Evolutionary conservation across 306 rosid species (phyloP), one percentile per base, ranked within the genome.

Genomic region (Medicago ruthenica): DNA sequence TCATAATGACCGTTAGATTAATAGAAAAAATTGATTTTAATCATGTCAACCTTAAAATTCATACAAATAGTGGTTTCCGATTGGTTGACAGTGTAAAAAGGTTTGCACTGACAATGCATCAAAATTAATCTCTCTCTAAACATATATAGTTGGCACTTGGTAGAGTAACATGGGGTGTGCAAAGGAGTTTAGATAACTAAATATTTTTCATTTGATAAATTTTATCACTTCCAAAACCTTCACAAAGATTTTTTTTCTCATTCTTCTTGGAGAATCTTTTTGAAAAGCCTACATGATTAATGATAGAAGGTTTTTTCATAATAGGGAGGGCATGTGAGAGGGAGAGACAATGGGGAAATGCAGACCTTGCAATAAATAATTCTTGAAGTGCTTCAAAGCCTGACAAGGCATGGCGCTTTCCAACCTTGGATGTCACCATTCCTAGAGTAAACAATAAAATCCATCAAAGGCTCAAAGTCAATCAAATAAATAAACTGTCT

Each of bases 371-470:
- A 62, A 90, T 74, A 79, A 96, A 96, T 54, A 96, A 81, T 76
- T 96, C 98, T 84, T 84, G 86, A 70, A 96, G 85, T 4, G 97
- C 92, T 87, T 96, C 98, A 62, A 96, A 96, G 45, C 97, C 99
- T 34, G 93, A 86, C 70, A 96, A 82, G 40, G 98, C 98, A 59
- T 92, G 97, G 70, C 98, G 91, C 87, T 96, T 96, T 24, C 99
- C 99, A 64, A 92, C 99, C 87, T 96, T 96, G 37, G 98, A 90
- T 34, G 99, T 84, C 65, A 96, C 98, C 99, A 96, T 92, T 78
- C 98, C 99, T 96, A 80, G 66, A 72, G 53, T 51, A 57, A 87
- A 71, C 48, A 74, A 57, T 36, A 42, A 48, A 37, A 21, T 16
- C 5, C n/a, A 64, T 83, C 44, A 79, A 47, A 76, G 31, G 70